A percentile compares a stretch with the other conserved stretches of the same genome.
These are phyloP conservation scores for Lasiodiplodia sp. DNA, from an alignment of 2,329 filamentous ascomycete genomes.

Conservation along the genomic window DNA sequence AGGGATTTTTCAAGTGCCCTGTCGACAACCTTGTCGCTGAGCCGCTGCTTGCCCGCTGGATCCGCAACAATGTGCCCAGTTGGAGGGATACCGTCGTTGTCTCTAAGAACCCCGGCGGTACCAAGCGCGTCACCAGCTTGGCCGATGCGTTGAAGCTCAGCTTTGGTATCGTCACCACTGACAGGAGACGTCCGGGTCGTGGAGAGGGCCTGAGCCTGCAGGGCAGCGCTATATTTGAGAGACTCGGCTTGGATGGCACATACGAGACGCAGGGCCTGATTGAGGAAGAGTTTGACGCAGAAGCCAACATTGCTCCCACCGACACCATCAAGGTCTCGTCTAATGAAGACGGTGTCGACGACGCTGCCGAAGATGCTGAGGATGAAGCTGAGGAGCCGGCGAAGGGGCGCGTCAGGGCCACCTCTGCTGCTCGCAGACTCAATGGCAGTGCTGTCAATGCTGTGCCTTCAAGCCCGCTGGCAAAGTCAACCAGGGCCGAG, in stretches of 20 bases:
- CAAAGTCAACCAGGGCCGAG: constrained; percentile 31
- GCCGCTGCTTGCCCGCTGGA: constrained; percentile 94
- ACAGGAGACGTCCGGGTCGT: constrained; percentile 68
- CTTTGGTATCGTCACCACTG: constrained; percentile 94
- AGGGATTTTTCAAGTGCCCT: constrained; percentile 97
- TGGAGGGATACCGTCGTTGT: constrained; percentile 96
- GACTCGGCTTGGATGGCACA: constrained; percentile 50
- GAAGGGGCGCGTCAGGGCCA: constrained; percentile 3
- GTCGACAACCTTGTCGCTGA: constrained; percentile 98
- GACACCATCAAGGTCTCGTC: constrained; percentile 3
- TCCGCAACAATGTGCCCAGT: constrained; percentile 82
- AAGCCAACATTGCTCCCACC: constrained; percentile 44
- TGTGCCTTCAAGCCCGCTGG: constrained; percentile 29
- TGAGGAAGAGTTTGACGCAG: constrained; percentile 42
- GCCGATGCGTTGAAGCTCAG: constrained; percentile 96
- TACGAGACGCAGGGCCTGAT: constrained; percentile 48
- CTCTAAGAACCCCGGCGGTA: constrained; percentile 97
- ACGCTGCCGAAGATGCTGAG: constrained; percentile 37
- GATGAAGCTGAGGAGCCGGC: constrained; percentile 10
- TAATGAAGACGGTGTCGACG: constrained; percentile 25
- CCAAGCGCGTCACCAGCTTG: constrained; percentile 94
- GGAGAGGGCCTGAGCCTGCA: constrained; percentile 44
- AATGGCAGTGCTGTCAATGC: constrained; percentile 23
- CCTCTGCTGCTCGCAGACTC: background rate
- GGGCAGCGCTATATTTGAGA: constrained; percentile 76